These are phyloP conservation scores for Dendryphion nanum DNA, from an alignment of 2,329 filamentous ascomycete genomes.

Conservation along the genomic window DNA sequence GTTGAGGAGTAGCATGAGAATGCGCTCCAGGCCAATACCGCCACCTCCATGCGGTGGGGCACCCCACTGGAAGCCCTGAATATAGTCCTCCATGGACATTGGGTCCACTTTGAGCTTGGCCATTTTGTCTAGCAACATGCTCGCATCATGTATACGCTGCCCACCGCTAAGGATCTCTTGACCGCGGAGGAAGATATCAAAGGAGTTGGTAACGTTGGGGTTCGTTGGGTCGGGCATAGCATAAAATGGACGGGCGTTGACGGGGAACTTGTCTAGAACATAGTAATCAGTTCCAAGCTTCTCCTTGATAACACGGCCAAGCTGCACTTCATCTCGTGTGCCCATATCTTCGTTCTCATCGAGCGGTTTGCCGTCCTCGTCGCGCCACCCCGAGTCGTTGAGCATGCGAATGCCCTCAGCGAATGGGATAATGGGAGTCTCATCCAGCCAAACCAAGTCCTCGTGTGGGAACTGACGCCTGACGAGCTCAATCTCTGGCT, in stretches of 20 bases:
- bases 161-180: slow-evolving; percentile 92
- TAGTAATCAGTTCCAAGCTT: slow-evolving; percentile 90
- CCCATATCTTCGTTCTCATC: slow-evolving; percentile 76
- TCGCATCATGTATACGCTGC: slow-evolving; percentile 84
- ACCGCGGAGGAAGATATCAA: slow-evolving; percentile 90
- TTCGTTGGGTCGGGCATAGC: slow-evolving; percentile 79
- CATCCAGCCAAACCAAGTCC: slow-evolving; percentile 81
- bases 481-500: slow-evolving; percentile 72
- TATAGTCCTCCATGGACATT: slow-evolving; percentile 84
- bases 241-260: slow-evolving; percentile 83
- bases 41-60: slow-evolving; percentile 87
- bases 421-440: slow-evolving; percentile 81
- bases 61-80: slow-evolving; percentile 83
- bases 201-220: slow-evolving; percentile 77
- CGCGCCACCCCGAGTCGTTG: slow-evolving; percentile 71
- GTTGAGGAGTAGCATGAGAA: slow-evolving; percentile 81
- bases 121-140: slow-evolving; percentile 76
- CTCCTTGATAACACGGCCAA: slow-evolving; percentile 81
- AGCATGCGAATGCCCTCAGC: slow-evolving; percentile 76
- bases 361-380: slow-evolving; percentile 71
- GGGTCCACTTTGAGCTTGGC: slow-evolving; percentile 71
- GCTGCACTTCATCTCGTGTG: slow-evolving; percentile 81
- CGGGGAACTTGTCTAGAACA: slow-evolving; percentile 89
- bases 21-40: slow-evolving; percentile 84
- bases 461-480: slow-evolving; percentile 83